Percentiles rank a stretch among this genome's conserved stretches.
These are phyloP conservation scores for Artomyces pyxidatus DNA, from an alignment of 768 basidiomycete species.

Conservation along the genomic window DNA sequence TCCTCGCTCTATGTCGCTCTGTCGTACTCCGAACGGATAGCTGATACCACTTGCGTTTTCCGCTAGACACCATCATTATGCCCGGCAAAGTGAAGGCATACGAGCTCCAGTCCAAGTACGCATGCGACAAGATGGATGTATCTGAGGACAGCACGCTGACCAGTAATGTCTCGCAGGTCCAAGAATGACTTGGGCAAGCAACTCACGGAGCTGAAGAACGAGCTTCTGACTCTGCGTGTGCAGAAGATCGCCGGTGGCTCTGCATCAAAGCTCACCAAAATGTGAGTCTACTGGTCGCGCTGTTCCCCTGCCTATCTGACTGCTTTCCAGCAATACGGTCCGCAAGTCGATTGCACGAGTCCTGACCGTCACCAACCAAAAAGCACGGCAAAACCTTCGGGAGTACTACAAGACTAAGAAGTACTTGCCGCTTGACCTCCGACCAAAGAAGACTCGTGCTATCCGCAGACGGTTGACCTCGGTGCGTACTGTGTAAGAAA, in stretches of 20 bases:
- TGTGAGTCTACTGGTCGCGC: constrained; percentile 48
- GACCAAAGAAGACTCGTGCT: constrained; percentile 95
- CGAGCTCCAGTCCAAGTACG: constrained; percentile 93
- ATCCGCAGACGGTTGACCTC: constrained; percentile 93
- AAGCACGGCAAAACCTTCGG: constrained; percentile 91
- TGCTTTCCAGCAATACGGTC: constrained; percentile 64
- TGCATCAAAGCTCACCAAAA: constrained; percentile 93
- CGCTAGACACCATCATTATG: too few species aligned
- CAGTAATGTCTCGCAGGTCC: constrained; percentile 43
- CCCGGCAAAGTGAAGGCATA: constrained; percentile 92
- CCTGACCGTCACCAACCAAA: constrained; percentile 97
- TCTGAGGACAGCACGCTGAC: background rate
- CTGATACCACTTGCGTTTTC: too few species aligned
- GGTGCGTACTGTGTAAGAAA: constrained; percentile 35
- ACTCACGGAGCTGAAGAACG: constrained; percentile 87
- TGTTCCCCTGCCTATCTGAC: background rate
- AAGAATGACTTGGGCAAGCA: constrained; percentile 97
- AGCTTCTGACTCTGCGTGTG: constrained; percentile 89
- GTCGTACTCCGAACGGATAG: too few species aligned
- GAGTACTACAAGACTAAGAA: constrained; percentile 98
- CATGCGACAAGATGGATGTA: constrained; percentile 5
- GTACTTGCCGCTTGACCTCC: constrained; percentile 94
- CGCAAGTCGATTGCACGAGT: constrained; percentile 99
- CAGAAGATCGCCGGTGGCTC: constrained; percentile 97
- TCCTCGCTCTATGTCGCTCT: too few species aligned